phyloP scores from a whole-genome alignment of 495 filamentous ascomycete genomes.

The Aspergillus sparsus region DNA sequence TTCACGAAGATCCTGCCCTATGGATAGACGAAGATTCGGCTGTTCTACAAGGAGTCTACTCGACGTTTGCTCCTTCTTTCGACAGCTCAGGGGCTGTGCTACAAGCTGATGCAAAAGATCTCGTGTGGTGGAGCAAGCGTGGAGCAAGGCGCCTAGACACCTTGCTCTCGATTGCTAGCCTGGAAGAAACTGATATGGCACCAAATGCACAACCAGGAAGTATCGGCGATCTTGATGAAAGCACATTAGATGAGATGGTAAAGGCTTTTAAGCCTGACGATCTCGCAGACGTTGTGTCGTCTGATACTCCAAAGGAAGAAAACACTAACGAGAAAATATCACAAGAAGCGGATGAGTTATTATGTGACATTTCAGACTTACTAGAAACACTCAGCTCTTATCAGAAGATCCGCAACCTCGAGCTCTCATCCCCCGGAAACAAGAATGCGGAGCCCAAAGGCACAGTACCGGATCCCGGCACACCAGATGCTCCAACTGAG shows the following conservation, averaged over 20 bases:
- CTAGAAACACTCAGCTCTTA: slow-evolving; percentile 84
- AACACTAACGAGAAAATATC: slow-evolving; percentile 54
- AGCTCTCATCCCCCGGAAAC: slow-evolving; percentile 38
- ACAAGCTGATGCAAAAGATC: slow-evolving; percentile 66
- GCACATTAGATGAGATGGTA: slow-evolving; percentile 51
- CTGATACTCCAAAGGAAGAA: slow-evolving; percentile 46
- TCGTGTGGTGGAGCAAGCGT: slow-evolving; percentile 84
- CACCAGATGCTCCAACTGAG: slow-evolving; percentile 53
- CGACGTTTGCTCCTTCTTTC: slow-evolving; percentile 80
- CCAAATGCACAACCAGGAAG: slow-evolving; percentile 47
- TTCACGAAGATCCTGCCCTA: slow-evolving; percentile 36
- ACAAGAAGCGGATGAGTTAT: slow-evolving; percentile 60
- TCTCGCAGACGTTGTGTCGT: slow-evolving; percentile 34
- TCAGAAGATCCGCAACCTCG: slow-evolving; percentile 77
- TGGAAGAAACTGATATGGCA: slow-evolving; percentile 40
- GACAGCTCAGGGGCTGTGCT: slow-evolving; percentile 78
- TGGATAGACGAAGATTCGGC: slow-evolving; percentile 48
- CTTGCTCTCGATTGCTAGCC: slow-evolving; percentile 45
- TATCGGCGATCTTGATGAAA: slow-evolving; percentile 50
- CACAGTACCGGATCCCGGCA: slow-evolving; percentile 37
- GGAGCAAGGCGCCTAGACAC: slow-evolving; percentile 62
- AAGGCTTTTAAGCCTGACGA: slow-evolving; percentile 49
- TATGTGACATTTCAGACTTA: slow-evolving; percentile 77
- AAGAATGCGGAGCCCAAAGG: slow-evolving; percentile 48
- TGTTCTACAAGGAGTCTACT: slow-evolving; percentile 79